Percentiles rank a stretch among this genome's conserved stretches.
Conservation (phyloP, 371 early-diverging fungal genomes). For the Nosema muscidifuracis region DNA sequence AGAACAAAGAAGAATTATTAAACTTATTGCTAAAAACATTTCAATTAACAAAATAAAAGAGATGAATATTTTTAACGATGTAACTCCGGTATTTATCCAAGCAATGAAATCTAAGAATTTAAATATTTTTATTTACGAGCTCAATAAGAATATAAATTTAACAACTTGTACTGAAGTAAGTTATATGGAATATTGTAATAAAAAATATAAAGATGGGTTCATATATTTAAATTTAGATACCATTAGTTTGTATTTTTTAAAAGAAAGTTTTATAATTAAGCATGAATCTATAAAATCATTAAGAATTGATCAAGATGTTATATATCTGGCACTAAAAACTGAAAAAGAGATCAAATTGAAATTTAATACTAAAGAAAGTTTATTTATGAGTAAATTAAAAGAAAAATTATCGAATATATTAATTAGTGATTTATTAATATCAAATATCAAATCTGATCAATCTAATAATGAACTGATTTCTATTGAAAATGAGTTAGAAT, state of each 20-base stretch:
- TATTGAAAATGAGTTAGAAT: no score
- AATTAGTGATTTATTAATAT: no score
- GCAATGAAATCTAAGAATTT: not conserved
- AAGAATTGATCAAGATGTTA: not conserved
- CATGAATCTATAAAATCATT: not conserved
- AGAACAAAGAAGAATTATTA: not conserved
- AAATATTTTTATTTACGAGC: not conserved
- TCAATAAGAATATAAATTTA: not conserved
- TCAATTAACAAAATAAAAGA: not conserved
- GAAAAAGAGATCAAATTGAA: not conserved
- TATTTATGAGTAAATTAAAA: not conserved
- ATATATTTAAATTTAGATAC: not conserved
- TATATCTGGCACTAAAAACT: no score
- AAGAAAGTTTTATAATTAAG: constrained; percentile 1
- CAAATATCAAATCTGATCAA: no score
- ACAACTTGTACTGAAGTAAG: not conserved
- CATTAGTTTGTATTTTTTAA: not conserved
- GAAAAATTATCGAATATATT: not conserved
- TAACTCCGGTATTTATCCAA: not conserved
- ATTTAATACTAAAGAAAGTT: not conserved
- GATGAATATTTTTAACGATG: not conserved
- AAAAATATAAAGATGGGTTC: not conserved
- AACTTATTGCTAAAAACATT: not conserved
- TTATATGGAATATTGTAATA: not conserved
- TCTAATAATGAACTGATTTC: no score